phyloP scores from a whole-genome alignment of 2,329 filamentous ascomycete species.

The Knufia petricola region DNA sequence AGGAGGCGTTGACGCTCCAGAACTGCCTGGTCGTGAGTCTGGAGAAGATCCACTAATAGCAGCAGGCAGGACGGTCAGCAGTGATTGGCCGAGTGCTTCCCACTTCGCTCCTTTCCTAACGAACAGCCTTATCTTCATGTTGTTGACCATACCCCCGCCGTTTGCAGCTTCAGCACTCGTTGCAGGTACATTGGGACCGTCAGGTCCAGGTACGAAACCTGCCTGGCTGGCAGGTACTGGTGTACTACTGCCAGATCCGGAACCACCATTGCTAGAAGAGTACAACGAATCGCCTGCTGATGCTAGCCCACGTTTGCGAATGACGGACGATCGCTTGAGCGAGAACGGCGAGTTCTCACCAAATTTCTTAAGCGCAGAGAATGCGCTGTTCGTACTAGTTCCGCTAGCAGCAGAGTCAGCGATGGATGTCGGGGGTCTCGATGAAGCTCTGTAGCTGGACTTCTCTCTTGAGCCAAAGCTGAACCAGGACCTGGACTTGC shows the following conservation, averaged over 20 bases:
- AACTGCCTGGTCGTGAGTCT: background rate
- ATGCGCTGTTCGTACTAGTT: conserved; percentile 67
- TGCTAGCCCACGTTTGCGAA: conserved; percentile 26
- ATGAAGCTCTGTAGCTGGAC: conserved; percentile 48
- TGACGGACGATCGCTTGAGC: conserved; percentile 66
- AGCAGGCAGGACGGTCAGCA: conserved; percentile 67
- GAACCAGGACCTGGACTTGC: conserved; percentile 33
- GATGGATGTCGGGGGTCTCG: conserved; percentile 43
- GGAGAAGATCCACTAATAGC: conserved; percentile 14
- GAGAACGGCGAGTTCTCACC: conserved; percentile 70
- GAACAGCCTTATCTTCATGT: conserved; percentile 80
- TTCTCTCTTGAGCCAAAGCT: conserved; percentile 43
- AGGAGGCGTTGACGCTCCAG: conserved; percentile 22
- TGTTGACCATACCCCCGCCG: conserved; percentile 55
- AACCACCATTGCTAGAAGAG: conserved; percentile 30
- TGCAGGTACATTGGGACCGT: conserved; percentile 35
- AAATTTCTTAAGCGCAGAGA: conserved; percentile 66
- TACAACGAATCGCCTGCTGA: conserved; percentile 41
- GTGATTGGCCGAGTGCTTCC: conserved; percentile 81
- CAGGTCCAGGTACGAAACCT: conserved; percentile 44
- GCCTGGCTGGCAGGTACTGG: conserved; percentile 35
- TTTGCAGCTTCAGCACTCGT: conserved; percentile 41
- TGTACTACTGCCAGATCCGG: conserved; percentile 31
- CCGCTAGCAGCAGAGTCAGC: conserved; percentile 63
- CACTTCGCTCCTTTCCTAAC: conserved; percentile 67